Evolutionary conservation across 2,329 filamentous ascomycete species (phyloP), one percentile per base, ranked within the genome.

Genomic region (Botrytis sinoallii): DNA sequence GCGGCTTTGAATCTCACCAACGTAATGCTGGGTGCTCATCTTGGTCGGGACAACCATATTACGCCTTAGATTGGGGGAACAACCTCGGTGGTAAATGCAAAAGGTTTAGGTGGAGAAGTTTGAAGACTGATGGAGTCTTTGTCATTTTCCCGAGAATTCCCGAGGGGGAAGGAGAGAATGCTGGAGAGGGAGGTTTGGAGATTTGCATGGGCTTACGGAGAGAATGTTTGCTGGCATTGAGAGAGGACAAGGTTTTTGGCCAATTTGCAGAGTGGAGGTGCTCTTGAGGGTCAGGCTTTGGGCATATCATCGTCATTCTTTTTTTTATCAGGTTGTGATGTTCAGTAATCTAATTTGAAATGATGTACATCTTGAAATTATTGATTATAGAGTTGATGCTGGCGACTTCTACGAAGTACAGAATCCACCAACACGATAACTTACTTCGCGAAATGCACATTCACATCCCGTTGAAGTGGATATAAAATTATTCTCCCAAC

Each of bases 41-140:
- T 25, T 70, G 52, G 67, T 59, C 48, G 2, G 67, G 67, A 32
- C 48, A 59, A 12, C 67, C 18, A 59, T 59, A 70, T 44, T 70
- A 59, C 25, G 2, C 10, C 22, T 12, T 59, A 2, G 67, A 70
- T 32, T 59, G 67, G 52, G 66, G 48, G 9, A 2, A 12, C 16
- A 42, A 42, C n/a, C 42, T 70, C 1, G 67, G 67, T 44, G 52
- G 52, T 10, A 57, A 70, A 22, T 70, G 67, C 6, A 42, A 52
- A 44, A 59, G 52, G 14, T 59, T 70, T 59, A 70, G 67, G 20
- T 70, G 67, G 67, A 59, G 52, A 42, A 59, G 67, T 59, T 32
- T 70, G 52, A 70, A 57, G 38, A 69, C 52, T 42, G 67, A 70
- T 70, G 67, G 67, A 4, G 42, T n/a, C 29, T 70, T 70, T 25